Conservation (phyloP, 140 eudicot species). For the Flaveria floridana region DNA sequence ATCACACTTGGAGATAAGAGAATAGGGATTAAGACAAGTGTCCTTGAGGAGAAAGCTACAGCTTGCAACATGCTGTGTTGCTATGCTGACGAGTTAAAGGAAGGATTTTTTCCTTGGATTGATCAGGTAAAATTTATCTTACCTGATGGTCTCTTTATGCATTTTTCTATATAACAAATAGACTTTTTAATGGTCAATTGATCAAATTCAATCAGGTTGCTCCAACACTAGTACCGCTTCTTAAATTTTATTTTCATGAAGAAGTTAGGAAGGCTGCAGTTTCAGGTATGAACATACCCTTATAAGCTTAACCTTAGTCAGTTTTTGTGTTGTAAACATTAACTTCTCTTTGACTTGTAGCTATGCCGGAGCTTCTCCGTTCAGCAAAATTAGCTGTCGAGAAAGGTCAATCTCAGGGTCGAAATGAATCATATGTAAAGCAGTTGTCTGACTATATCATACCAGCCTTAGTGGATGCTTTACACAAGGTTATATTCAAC, state of each 20-base stretch:
- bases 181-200: slow-evolving; percentile 14
- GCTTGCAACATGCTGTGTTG: slow-evolving; percentile 79
- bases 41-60: slow-evolving; percentile 72
- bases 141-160: neutral
- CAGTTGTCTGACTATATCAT: slow-evolving; percentile 61
- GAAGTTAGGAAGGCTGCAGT: slow-evolving; percentile 77
- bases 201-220: slow-evolving; percentile 49
- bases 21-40: slow-evolving; percentile 70
- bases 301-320: neutral
- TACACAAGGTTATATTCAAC: slow-evolving; percentile 48
- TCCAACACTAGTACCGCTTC: slow-evolving; percentile 63
- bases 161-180: neutral
- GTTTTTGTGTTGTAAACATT: slow-evolving; percentile 6
- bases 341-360: slow-evolving; percentile 38
- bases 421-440: slow-evolving; percentile 60
- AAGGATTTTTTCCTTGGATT: slow-evolving; percentile 75
- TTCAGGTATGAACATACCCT: slow-evolving; percentile 43
- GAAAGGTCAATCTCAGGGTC: slow-evolving; percentile 72
- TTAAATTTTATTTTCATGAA: slow-evolving; percentile 69
- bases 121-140: slow-evolving; percentile 45
- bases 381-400: slow-evolving; percentile 74
- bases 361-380: slow-evolving; percentile 69
- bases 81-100: slow-evolving; percentile 69
- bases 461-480: slow-evolving; percentile 68
- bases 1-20: slow-evolving; percentile 72